Percentiles rank a stretch among this genome's conserved stretches.
Evolutionary conservation across 768 basidiomycete genomes (phyloP).

Genomic region (Postia placenta): DNA sequence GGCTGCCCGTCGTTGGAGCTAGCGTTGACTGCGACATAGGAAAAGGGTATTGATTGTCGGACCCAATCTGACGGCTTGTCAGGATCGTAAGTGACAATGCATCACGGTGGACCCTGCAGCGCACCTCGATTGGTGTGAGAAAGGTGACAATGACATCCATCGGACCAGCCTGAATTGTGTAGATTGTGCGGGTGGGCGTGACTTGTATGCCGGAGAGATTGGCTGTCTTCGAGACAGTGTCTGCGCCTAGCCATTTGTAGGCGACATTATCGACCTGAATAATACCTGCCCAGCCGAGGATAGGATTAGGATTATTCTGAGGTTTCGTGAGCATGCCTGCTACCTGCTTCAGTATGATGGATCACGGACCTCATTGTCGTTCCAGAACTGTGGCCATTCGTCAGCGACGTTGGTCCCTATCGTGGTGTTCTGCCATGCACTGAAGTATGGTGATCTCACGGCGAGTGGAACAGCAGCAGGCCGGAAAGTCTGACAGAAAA

Average conservation of each 20-base stretch:
- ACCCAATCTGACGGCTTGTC: constrained; percentile 29
- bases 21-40: constrained; percentile 29
- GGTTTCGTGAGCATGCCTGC: not conserved
- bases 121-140: constrained; percentile 33
- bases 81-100: not conserved
- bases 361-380: not conserved
- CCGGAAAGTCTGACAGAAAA: constrained; percentile 7
- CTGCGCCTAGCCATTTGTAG: constrained; percentile 14
- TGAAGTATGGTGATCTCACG: constrained; percentile 23
- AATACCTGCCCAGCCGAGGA: constrained; percentile 15
- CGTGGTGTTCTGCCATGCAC: constrained; percentile 12
- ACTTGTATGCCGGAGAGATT: constrained; percentile 20
- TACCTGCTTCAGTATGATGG: too few species aligned
- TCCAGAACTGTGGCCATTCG: constrained; percentile 17
- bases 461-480: constrained; percentile 20
- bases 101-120: not conserved
- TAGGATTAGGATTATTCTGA: not conserved
- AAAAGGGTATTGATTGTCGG: constrained; percentile 34
- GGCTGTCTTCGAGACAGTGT: constrained; percentile 2
- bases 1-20: constrained; percentile 24
- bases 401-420: constrained; percentile 3
- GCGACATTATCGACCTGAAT: constrained; percentile 13
- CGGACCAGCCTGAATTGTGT: constrained; percentile 27
- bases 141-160: constrained; percentile 32
- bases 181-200: constrained; percentile 31